Conservation (phyloP, 257 asterid genomes). For the Datura wrightii region DNA sequence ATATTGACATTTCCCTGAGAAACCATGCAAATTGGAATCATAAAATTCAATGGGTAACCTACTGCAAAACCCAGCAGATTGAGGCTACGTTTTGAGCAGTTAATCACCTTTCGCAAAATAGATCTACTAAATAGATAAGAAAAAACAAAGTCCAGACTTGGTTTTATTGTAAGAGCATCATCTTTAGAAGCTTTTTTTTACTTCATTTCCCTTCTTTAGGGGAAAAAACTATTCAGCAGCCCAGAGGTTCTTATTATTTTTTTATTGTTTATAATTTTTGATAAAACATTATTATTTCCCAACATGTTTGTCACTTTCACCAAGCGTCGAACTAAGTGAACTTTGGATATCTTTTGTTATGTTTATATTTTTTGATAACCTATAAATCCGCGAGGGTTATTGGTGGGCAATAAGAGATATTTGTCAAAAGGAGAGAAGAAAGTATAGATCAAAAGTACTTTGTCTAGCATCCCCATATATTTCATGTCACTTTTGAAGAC, state of each 20-base stretch:
- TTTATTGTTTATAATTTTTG: background rate
- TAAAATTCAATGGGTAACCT: background rate
- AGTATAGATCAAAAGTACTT: background rate
- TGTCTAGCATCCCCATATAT: background rate
- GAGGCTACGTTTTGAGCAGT: background rate
- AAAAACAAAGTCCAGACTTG: conserved; percentile 1
- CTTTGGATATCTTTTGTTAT: background rate
- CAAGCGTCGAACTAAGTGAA: background rate
- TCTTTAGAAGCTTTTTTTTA: background rate
- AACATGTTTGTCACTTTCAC: background rate
- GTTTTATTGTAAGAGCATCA: background rate
- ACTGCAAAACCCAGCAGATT: background rate
- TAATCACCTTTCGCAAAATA: background rate
- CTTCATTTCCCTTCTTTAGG: background rate
- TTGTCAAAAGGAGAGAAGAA: background rate
- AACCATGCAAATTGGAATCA: background rate
- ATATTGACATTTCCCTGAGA: background rate
- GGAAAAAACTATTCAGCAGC: background rate
- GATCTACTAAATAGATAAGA: conserved; percentile 8
- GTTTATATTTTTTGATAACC: background rate
- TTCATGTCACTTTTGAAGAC: background rate
- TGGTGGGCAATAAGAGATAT: background rate
- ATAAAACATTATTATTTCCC: background rate
- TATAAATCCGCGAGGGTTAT: background rate
- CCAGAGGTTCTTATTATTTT: background rate